A percentile compares a stretch with the other conserved stretches of the same genome.
Evolutionary conservation across 805 yeast genomes (phyloP).

Genomic region (Candida nitratophila): DNA sequence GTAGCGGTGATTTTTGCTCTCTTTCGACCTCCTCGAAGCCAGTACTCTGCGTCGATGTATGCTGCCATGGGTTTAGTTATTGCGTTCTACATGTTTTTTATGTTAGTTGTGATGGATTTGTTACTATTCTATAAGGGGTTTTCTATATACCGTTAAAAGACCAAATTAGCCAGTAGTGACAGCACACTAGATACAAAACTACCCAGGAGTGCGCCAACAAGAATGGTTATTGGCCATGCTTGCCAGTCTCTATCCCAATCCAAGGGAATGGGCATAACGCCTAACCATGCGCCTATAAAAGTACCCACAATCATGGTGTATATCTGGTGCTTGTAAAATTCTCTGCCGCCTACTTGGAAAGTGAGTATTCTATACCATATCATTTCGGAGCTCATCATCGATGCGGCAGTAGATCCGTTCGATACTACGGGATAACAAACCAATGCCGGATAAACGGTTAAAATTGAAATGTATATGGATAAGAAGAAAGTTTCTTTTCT

Average conservation of each 20-base stretch:
- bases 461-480: slow-evolving; percentile 52
- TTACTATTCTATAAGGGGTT: too few species aligned
- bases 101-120: too few species aligned
- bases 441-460: slow-evolving; percentile 61
- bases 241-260: slow-evolving; percentile 99
- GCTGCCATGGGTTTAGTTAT: too few species aligned
- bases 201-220: slow-evolving; percentile 76
- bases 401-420: slow-evolving; percentile 12
- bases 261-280: slow-evolving; percentile 87
- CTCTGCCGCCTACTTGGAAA: slow-evolving; percentile 18
- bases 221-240: slow-evolving; percentile 84
- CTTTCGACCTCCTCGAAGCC: too few species aligned
- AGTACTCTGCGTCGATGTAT: too few species aligned
- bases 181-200: slow-evolving; percentile 44
- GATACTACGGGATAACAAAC: slow-evolving; percentile 40
- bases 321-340: slow-evolving; percentile 23
- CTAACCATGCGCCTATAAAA: slow-evolving; percentile 78
- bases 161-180: slow-evolving; percentile 8
- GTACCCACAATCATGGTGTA: slow-evolving; percentile 35
- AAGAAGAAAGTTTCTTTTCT: slow-evolving; percentile 50
- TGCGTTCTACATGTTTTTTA: too few species aligned
- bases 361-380: slow-evolving; percentile 21
- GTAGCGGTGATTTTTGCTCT: too few species aligned
- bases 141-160: background rate
- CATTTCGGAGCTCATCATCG: slow-evolving; percentile 14